Base-by-base conservation (phyloP, 2,329 filamentous ascomycete genomes). In the Colletotrichum somersetense region DNA sequence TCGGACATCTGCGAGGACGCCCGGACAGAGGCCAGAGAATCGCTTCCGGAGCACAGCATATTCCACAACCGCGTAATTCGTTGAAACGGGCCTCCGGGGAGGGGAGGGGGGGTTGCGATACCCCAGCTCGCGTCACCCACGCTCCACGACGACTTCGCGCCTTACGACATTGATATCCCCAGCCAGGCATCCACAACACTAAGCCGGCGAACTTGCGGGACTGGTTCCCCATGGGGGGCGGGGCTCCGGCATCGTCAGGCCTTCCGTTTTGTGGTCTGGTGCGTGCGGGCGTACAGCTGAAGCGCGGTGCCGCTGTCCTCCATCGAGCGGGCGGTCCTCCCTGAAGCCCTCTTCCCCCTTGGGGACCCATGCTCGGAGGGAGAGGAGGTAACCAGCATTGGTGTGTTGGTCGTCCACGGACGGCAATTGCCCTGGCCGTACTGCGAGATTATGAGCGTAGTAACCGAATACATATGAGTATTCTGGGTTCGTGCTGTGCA, bases 191-290 rank as follows among this genome's bases (percentile, higher is more conserved):
- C 69, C 69, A 72, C 66, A 26, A 26, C 66, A 70, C 55, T 42
- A 52, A 52, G n/a, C 66, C 63, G 42, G 40, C 16, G 66, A 69
- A 69, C 44, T 59, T 72, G 69, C 66, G 66, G 66, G 69, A 68
- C 69, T 52, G 12, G 5, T 58, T 72, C 69, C 69, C 69, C 69
- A 6, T 72, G 69, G 69, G 69, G 69, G 33, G 66, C 66, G 64
- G 68, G 69, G 69, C 35, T 12, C 23, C 38, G 16, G 33, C 14
- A 3, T 38, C 23, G 3, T 38, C 23, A 4, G 4, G 11, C 44
- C 18, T 6, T 10, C 58, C 58, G 38, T 68, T 26, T 68, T 50
- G 6, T 33, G 66, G 20, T 23, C 20, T 42, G 18, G 7, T 44
- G 52, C n/a, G n/a, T n/a, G n/a, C n/a, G n/a, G n/a, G n/a, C n/a